These are phyloP conservation scores for Arthroderma sp. DNA, from an alignment of 2,329 filamentous ascomycete species.

Conservation along the genomic window DNA sequence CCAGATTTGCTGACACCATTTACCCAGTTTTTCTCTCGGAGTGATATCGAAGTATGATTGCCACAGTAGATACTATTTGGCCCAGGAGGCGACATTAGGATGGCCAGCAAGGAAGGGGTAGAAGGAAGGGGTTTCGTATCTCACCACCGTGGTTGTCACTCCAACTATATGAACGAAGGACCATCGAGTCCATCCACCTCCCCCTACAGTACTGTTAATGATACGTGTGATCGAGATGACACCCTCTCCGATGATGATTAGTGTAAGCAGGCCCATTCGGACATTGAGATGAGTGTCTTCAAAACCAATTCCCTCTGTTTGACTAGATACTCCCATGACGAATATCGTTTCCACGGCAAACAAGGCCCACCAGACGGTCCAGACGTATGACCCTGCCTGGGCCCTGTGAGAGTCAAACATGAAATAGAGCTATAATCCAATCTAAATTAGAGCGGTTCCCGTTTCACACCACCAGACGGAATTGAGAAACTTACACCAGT, in stretches of 20 bases:
- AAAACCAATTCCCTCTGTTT: constrained; percentile 46
- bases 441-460: background rate
- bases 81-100: background rate
- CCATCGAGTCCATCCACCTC: constrained; percentile 28
- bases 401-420: constrained; percentile 16
- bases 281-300: constrained; percentile 50
- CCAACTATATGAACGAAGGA: constrained; percentile 27
- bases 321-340: constrained; percentile 41
- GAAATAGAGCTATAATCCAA: constrained; percentile 20
- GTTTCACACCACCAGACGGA: background rate
- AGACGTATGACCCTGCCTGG: constrained; percentile 20
- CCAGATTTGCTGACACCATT: constrained; percentile 44
- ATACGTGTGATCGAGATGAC: constrained; percentile 47
- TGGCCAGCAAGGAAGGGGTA: background rate
- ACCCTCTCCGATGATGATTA: constrained; percentile 55
- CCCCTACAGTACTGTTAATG: constrained; percentile 38
- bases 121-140: constrained; percentile 5
- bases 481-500: background rate
- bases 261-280: constrained; percentile 49
- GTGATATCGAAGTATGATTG: constrained; percentile 49
- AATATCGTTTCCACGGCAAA: constrained; percentile 40
- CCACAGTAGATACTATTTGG: constrained; percentile 43
- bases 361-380: constrained; percentile 44
- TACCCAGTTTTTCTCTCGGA: constrained; percentile 37
- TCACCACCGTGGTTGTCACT: constrained; percentile 26